phyloP scores from a whole-genome alignment of 148 eudicot species.

The Silene latifolia region DNA sequence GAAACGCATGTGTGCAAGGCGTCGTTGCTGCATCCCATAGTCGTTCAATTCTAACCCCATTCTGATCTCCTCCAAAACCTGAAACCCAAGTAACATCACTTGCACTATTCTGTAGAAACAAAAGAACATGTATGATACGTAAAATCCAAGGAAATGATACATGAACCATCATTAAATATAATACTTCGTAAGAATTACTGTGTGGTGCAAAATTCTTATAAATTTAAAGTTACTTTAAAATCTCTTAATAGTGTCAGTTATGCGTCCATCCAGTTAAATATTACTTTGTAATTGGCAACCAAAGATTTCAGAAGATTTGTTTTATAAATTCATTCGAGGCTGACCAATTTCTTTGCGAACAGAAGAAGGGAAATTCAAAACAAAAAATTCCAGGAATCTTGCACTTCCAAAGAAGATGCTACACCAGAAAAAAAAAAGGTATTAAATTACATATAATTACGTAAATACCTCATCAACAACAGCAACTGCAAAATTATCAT shows the following conservation, averaged over 20 bases:
- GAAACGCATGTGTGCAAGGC: conserved; percentile 93
- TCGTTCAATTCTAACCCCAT: conserved; percentile 87
- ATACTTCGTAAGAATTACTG: too few species aligned
- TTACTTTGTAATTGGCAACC: not conserved
- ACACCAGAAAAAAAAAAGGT: not conserved
- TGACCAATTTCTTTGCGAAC: not conserved
- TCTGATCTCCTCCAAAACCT: conserved; percentile 96
- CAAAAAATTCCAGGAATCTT: not conserved
- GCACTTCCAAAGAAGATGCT: not conserved
- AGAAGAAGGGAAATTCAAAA: not conserved
- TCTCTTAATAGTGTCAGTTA: not conserved
- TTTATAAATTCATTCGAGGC: not conserved
- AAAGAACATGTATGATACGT: not conserved
- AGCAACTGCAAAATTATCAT: conserved; percentile 91
- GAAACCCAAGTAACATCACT: conserved; percentile 22
- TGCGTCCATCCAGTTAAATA: not conserved
- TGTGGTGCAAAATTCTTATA: too few species aligned
- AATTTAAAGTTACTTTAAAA: too few species aligned
- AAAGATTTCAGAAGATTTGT: not conserved
- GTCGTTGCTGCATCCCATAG: conserved; percentile 87
- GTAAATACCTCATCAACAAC: conserved; percentile 90
- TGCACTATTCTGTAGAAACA: conserved; percentile 1
- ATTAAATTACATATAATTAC: not conserved
- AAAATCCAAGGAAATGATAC: not conserved
- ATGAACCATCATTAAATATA: too few species aligned